Percentiles rank a stretch among this genome's conserved stretches.
phyloP scores from a whole-genome alignment of 768 basidiomycete species.

The Russula compacta region DNA sequence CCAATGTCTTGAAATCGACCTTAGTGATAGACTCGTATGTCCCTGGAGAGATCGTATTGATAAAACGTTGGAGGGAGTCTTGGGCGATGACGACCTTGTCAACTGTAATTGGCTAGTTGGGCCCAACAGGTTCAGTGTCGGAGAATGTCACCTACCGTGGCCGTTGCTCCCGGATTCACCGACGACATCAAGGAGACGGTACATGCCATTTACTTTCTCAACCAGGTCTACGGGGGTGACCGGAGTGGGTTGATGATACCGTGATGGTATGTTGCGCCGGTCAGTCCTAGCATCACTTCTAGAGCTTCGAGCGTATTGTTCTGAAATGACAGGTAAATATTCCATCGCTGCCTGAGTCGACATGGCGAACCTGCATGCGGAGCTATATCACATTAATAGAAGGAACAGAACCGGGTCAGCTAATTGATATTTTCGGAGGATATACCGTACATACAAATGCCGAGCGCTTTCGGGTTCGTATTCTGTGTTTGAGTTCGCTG shows the following conservation, averaged over 20 bases:
- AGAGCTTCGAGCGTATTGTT: neutral
- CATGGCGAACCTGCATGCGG: neutral
- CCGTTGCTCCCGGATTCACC: slow-evolving; percentile 42
- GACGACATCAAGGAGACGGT: slow-evolving; percentile 45
- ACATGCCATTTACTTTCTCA: slow-evolving; percentile 35
- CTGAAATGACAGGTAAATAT: neutral
- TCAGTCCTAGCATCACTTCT: neutral
- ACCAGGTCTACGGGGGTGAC: neutral
- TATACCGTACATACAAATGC: neutral
- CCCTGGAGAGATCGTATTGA: slow-evolving; percentile 41
- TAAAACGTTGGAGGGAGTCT: slow-evolving; percentile 37
- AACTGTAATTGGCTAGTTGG: slow-evolving; percentile 27
- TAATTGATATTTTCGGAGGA: neutral
- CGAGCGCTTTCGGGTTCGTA: neutral
- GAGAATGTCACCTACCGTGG: slow-evolving; percentile 31
- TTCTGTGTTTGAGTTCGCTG: neutral
- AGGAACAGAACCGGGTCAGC: neutral
- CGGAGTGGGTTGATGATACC: neutral
- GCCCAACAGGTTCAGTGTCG: neutral
- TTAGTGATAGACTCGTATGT: slow-evolving; percentile 45
- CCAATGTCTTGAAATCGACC: slow-evolving; percentile 47
- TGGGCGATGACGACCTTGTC: slow-evolving; percentile 56
- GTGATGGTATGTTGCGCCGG: neutral
- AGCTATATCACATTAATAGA: neutral
- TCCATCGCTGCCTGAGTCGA: neutral